Evolutionary conservation across 2,329 filamentous ascomycete genomes (phyloP).

Genomic region (Cordyceps tenuipes): DNA sequence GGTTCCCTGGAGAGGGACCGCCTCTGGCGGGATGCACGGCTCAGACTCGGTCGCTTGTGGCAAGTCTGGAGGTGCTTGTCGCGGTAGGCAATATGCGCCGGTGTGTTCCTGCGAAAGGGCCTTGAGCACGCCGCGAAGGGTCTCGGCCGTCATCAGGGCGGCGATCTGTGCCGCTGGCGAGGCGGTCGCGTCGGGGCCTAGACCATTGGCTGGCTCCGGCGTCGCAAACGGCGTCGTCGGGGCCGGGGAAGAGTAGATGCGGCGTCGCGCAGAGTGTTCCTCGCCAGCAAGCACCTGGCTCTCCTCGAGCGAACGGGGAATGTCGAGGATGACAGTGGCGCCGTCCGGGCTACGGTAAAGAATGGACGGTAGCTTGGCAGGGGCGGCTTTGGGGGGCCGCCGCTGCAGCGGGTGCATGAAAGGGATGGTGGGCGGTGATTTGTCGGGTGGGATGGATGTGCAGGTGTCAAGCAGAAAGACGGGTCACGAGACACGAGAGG

Average conservation of each 20-base stretch:
- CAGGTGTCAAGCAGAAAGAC: too few relatives aligned
- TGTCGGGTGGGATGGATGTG: background rate
- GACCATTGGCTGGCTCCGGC: constrained; percentile 33
- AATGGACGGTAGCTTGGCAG: constrained; percentile 17
- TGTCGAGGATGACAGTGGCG: constrained; percentile 54
- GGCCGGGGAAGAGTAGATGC: constrained; percentile 38
- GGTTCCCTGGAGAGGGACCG: constrained; percentile 40
- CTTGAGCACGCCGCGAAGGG: constrained; percentile 36
- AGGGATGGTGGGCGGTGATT: background rate
- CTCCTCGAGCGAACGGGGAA: constrained; percentile 60
- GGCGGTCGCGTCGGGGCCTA: constrained; percentile 14
- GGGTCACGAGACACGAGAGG: too few relatives aligned
- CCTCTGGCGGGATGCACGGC: constrained; percentile 32
- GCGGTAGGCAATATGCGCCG: constrained; percentile 41
- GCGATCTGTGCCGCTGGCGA: constrained; percentile 41
- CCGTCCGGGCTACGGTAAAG: constrained; percentile 27
- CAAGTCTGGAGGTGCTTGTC: constrained; percentile 20
- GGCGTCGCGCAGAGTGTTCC: constrained; percentile 19
- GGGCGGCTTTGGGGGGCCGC: background rate
- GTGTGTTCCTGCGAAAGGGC: constrained; percentile 18
- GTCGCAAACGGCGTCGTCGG: constrained; percentile 39
- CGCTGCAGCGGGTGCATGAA: constrained; percentile 1
- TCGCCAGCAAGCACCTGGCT: constrained; percentile 45
- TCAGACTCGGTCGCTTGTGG: background rate
- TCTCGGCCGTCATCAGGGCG: constrained; percentile 44